A percentile compares a stretch with the other conserved stretches of the same genome.
Evolutionary conservation across 345 rosid species (phyloP).

Genomic region (Populus davidiana): DNA sequence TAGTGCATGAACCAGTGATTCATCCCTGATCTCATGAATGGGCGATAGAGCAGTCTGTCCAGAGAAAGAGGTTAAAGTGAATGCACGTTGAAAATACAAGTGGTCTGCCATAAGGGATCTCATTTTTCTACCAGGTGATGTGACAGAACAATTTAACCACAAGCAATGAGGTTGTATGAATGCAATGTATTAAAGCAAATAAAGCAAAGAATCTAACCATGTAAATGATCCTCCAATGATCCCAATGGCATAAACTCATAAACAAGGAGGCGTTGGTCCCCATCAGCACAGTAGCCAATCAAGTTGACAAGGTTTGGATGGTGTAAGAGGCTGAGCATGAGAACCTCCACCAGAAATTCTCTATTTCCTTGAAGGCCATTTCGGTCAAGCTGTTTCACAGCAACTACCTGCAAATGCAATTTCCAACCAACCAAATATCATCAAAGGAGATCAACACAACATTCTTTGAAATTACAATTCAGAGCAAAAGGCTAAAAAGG

Average conservation of each 20-base stretch:
- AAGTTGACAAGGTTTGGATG: constrained; percentile 88
- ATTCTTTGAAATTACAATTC: neutral
- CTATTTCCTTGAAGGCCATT: constrained; percentile 97
- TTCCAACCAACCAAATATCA: constrained; percentile 7
- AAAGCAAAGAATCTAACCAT: constrained; percentile 50
- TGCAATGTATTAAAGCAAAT: neutral
- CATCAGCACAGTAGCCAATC: constrained; percentile 98
- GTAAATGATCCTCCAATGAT: constrained; percentile 92
- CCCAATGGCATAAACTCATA: constrained; percentile 96
- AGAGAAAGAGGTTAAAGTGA: neutral
- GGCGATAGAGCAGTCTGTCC: neutral
- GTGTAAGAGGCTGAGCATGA: constrained; percentile 95
- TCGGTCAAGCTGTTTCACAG: constrained; percentile 90
- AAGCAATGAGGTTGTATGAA: neutral
- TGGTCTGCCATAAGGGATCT: neutral
- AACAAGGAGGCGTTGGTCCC: constrained; percentile 94
- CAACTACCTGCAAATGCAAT: constrained; percentile 65
- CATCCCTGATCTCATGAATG: neutral
- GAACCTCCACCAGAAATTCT: constrained; percentile 97
- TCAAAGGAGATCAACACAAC: neutral
- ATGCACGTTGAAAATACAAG: neutral
- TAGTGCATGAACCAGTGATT: neutral
- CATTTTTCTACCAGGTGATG: neutral
- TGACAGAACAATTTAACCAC: constrained; percentile 3
- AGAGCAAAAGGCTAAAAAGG: neutral